Base-by-base conservation (phyloP, 2,329 filamentous ascomycete genomes). In the Trichoderma gracile region DNA sequence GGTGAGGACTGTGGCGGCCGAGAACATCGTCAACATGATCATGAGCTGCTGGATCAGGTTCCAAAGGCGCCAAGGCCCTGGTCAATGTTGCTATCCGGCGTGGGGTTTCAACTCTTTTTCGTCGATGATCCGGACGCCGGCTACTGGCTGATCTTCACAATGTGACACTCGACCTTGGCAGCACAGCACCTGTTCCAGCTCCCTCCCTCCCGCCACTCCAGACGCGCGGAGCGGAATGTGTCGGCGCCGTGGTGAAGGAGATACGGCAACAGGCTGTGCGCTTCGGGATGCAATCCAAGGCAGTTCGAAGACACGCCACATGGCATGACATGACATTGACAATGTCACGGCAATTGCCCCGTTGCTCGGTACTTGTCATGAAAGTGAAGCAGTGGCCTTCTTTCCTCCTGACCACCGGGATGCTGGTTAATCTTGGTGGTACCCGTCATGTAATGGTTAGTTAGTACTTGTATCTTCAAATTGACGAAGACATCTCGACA, bases 111-210 rank as follows among this genome's bases (percentile, higher is more conserved):
- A 15, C 7, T 33, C n/a, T 25, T 30, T 2, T 2, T 45, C n/a
- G 47, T 53, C 49, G 58, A 53, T 45, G 58, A 61, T 61, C 58
- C 58, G 58, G 58, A 61, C 47, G 21, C 49, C 47, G 58, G 58
- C 58, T 53, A 53, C 47, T 53, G 40, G 58, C 58, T 61, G 38
- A 53, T 53, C 58, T 42, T 61, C 49, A 33, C 30, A 27, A 53
- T 23, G 47, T 45, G 17, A 40, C 42, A 59, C 56, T 49, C 27
- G 56, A 49, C 47, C 9, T 9, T 30, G 30, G 30, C 30, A 30
- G 30, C 30, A 30, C 7, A 9, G 7, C 30, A 30, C 30, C 30
- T 1, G 30, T 30, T 9, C 30, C 30, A 30, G 30, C 6, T 30
- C 30, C 30, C 30, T 46, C 47, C 40, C 25, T 33, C 45, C 25